Conservation (phyloP, 2,329 filamentous ascomycete genomes). For the Penicillium crustosum region DNA sequence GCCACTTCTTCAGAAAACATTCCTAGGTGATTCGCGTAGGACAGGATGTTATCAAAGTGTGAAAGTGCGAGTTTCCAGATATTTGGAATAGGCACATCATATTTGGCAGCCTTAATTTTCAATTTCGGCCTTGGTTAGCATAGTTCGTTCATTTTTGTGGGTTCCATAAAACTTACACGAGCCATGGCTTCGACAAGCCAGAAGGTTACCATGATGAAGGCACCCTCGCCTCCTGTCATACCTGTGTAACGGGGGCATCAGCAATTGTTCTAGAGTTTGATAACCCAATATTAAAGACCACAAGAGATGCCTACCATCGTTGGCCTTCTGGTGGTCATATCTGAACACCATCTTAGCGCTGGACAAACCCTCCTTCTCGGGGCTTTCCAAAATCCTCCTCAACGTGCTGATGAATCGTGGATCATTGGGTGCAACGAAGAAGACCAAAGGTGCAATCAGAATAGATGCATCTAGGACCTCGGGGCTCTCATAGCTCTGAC, state of each 20-base stretch:
- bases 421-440: conserved; percentile 76
- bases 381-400: conserved; percentile 68
- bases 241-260: conserved; percentile 46
- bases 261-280: conserved; percentile 14
- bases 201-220: conserved; percentile 80
- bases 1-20: conserved; percentile 82
- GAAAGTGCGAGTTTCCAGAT: conserved; percentile 55
- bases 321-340: conserved; percentile 67
- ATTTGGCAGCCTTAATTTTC: conserved; percentile 27
- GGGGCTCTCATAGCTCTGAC: conserved; percentile 72
- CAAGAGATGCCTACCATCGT: conserved; percentile 59
- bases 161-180: conserved; percentile 53
- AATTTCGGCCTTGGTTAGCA: background rate
- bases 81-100: conserved; percentile 34
- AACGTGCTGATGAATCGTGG: conserved; percentile 72
- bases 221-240: conserved; percentile 71
- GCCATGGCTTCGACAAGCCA: conserved; percentile 80
- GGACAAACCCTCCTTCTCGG: conserved; percentile 73
- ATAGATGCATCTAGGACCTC: conserved; percentile 72
- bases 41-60: conserved; percentile 75
- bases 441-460: conserved; percentile 73
- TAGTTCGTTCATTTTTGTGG: background rate
- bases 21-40: conserved; percentile 71
- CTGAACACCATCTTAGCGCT: conserved; percentile 74
- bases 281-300: background rate